A percentile compares a stretch with the other conserved stretches of the same genome.
These are phyloP conservation scores for Haematococcus lacustris DNA, from an alignment of 139 green algal genomes.

Conservation along the genomic window DNA sequence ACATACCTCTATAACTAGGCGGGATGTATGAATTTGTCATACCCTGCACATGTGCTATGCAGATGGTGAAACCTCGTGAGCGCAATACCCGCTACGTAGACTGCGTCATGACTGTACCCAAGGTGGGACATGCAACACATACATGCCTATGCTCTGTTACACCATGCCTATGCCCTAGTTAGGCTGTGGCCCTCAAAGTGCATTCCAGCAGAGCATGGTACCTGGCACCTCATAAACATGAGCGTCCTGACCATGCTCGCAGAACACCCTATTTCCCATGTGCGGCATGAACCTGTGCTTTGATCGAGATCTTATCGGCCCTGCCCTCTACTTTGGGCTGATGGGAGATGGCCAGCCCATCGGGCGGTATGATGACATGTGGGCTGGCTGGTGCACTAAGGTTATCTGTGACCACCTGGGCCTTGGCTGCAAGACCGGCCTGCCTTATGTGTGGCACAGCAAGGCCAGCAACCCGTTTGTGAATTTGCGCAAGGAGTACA, in stretches of 20 bases:
- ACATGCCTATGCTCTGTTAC: too few species aligned
- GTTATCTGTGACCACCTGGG: slow-evolving; percentile 93
- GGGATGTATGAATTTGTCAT: too few species aligned
- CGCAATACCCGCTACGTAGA: slow-evolving; percentile 92
- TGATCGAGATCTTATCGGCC: slow-evolving; percentile 81
- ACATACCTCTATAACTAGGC: too few species aligned
- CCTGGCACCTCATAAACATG: too few species aligned
- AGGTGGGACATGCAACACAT: too few species aligned
- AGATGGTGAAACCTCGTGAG: slow-evolving; percentile 95
- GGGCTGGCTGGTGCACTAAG: slow-evolving; percentile 94
- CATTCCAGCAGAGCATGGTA: too few species aligned
- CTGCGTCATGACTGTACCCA: slow-evolving; percentile 91
- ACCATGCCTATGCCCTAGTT: too few species aligned
- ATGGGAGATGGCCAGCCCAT: slow-evolving; percentile 96
- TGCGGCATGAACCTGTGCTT: slow-evolving; percentile 97
- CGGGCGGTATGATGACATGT: slow-evolving; percentile 97
- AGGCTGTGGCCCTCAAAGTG: too few species aligned
- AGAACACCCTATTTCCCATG: slow-evolving; percentile 90
- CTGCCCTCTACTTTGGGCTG: slow-evolving; percentile 96
- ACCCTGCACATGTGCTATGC: too few species aligned
- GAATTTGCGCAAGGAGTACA: slow-evolving; percentile 97
- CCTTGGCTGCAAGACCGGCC: slow-evolving; percentile 87
- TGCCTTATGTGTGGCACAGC: slow-evolving; percentile 96
- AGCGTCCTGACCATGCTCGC: too few species aligned
- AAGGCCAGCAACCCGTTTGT: slow-evolving; percentile 95